Percentiles rank a stretch among this genome's conserved stretches.
phyloP scores from a whole-genome alignment of 1,139 yeast genomes.

The Scheffersomyces segobiensis region DNA sequence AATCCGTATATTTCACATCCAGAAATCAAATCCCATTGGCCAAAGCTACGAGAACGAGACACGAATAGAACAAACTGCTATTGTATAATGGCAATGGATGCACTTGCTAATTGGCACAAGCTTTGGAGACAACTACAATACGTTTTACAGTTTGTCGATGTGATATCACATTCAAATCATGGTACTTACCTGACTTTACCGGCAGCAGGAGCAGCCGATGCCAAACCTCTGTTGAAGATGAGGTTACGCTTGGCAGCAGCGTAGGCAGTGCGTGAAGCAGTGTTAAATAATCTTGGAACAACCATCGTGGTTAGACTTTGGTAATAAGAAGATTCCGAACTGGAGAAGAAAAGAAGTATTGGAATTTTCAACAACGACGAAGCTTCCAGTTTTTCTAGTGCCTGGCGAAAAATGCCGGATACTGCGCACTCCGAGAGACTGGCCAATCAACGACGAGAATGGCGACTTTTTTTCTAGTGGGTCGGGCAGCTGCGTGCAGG shows the following conservation, averaged over 20 bases:
- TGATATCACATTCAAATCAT: background rate
- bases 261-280: slow-evolving; percentile 86
- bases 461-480: background rate
- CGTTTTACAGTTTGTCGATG: background rate
- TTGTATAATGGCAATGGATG: background rate
- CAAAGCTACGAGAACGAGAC: background rate
- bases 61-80: background rate
- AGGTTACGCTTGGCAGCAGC: slow-evolving; percentile 85
- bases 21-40: background rate
- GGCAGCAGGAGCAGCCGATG: slow-evolving; percentile 78
- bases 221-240: slow-evolving; percentile 78
- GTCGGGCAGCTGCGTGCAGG: background rate
- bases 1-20: background rate
- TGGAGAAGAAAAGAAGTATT: slow-evolving; percentile 6
- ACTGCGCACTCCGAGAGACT: background rate
- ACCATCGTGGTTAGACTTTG: slow-evolving; percentile 49
- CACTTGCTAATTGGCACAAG: background rate
- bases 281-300: slow-evolving; percentile 90
- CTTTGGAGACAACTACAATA: background rate
- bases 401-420: background rate
- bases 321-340: slow-evolving; percentile 18
- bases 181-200: slow-evolving; percentile 89
- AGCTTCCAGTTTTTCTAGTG: background rate
- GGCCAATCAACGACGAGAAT: background rate
- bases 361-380: background rate